Evolutionary conservation across 1,139 yeast genomes (phyloP), one percentile per base, ranked within the genome.

Genomic region (Yamadazyma siamensis): DNA sequence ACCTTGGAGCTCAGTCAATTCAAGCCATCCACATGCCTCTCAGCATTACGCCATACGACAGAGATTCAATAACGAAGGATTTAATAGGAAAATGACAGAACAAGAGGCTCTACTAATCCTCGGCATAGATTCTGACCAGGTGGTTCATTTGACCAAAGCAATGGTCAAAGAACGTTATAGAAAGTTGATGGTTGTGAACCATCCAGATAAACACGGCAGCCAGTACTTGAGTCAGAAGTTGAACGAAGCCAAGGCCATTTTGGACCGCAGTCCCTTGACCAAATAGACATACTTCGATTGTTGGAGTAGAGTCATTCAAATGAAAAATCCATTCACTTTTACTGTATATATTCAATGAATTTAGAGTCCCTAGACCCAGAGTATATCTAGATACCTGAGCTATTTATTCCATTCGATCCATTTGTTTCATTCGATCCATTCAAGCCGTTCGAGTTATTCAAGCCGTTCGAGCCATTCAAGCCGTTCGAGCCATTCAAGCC

Each of bases 121-220:
- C 38, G 80, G 80, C 2, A 75, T 79, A 10, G 65, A 62, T 29
- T 73, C 71, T 2, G 59, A 65, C 26, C 82, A 77, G 28, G 74
- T 77, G 25, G 39, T 74, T 37, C 52, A 56, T 15, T 47, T 77
- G 25, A 65, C 71, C 28, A 55, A 50, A 29, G 58, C 60, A 21
- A 46, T 69, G 39, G 59, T 85, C 26, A 68, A 71, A 35, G 62
- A 65, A 33, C 60, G 76, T 39, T 87, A 84, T 52, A 61, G 91
- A 33, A 61, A 60, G 32, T 64, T 80, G 44, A 82, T 84, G 83
- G 61, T 80, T 32, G 47, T 64, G 31, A 85, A 68, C 46, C 95
- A 84, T 50, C 94, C 95, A 0, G 95, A 84, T 51, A 71, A 69
- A 41, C 80, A 83, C 5, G 95, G 95, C 0, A 78, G 87, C 41